These are phyloP conservation scores for Rhizoclosmatium sp. DNA, from an alignment of 192 early-diverging fungal species.

Conservation along the genomic window DNA sequence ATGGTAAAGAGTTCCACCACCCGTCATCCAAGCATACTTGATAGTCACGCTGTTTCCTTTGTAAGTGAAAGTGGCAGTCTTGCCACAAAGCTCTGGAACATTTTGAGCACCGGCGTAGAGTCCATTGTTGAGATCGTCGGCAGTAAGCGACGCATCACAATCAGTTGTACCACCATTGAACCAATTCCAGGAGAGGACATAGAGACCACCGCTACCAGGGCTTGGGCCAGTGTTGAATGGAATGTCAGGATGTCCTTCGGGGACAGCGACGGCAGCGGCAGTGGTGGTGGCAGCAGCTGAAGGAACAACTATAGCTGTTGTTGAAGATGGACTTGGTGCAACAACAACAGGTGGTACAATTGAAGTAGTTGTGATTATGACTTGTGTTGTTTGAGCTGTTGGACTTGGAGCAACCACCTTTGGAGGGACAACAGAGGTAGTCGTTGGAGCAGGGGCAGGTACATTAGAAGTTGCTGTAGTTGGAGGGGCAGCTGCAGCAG, in stretches of 20 bases:
- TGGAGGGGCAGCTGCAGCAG: background rate
- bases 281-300: background rate
- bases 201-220: constrained; percentile 4
- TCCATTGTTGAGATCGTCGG: constrained; percentile 28
- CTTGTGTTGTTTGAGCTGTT: background rate
- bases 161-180: constrained; percentile 13
- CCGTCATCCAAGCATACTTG: constrained; percentile 25
- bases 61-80: constrained; percentile 26
- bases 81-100: constrained; percentile 15
- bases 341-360: background rate
- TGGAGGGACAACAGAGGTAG: background rate
- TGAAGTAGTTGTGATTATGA: background rate
- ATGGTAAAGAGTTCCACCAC: constrained; percentile 26
- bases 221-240: constrained; percentile 1
- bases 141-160: constrained; percentile 25
- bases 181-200: constrained; percentile 25
- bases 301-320: background rate
- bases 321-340: background rate
- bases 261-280: background rate
- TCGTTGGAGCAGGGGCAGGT: background rate
- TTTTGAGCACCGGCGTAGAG: constrained; percentile 34
- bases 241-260: background rate
- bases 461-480: background rate
- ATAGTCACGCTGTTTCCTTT: constrained; percentile 31
- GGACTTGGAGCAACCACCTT: background rate